These are phyloP conservation scores for Sphenostylis stenocarpa DNA, from an alignment of 306 rosid genomes.

Conservation along the genomic window DNA sequence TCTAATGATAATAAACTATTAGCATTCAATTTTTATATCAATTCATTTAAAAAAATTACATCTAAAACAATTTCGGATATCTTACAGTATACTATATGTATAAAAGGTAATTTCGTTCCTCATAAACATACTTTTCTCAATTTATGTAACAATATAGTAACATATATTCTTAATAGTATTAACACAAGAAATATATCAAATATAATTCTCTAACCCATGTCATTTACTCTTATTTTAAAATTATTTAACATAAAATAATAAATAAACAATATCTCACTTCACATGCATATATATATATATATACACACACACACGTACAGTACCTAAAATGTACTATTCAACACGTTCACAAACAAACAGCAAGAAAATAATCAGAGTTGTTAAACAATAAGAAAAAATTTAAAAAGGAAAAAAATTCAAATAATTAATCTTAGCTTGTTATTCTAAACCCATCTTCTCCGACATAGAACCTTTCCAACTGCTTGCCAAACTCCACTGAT, in stretches of 20 bases:
- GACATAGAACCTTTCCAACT: constrained; percentile 50
- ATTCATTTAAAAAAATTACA: too few relatives aligned
- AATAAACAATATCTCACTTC: constrained; percentile 5
- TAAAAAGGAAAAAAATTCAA: neutral
- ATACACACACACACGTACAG: neutral
- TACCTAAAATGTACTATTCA: neutral
- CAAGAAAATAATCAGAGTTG: neutral
- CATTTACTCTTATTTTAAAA: neutral
- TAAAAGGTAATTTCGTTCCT: too few relatives aligned
- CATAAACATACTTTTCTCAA: neutral
- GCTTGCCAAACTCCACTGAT: constrained; percentile 61
- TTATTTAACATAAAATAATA: neutral
- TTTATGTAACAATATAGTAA: neutral
- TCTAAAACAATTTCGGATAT: too few relatives aligned
- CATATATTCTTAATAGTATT: neutral
- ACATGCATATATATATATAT: neutral
- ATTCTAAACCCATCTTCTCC: constrained; percentile 14
- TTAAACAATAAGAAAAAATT: neutral
- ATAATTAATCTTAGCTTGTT: neutral
- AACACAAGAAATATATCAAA: neutral
- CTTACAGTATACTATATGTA: too few relatives aligned
- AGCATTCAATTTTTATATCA: too few relatives aligned
- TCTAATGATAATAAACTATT: too few relatives aligned
- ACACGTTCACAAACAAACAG: neutral
- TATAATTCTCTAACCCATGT: neutral